Evolutionary conservation across 2,329 filamentous ascomycete species (phyloP), one percentile per base, ranked within the genome.

Genomic region (Botrytis galanthina): DNA sequence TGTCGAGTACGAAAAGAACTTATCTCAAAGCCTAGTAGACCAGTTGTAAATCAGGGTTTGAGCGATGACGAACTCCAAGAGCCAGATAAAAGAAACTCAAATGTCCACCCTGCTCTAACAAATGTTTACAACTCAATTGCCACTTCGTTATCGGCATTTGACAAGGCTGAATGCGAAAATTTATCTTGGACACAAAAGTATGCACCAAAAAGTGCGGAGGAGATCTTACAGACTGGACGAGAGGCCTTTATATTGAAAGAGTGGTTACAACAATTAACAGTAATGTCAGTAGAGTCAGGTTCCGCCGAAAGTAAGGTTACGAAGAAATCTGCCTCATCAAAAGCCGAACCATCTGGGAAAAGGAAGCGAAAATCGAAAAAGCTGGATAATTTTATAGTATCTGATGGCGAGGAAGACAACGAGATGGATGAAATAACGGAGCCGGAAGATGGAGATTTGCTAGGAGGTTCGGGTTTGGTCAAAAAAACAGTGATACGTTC

Each of bases 161-260:
- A 99, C 80, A 87, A 84, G 75, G 92, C 91, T 14, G 87, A 87
- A 68, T 97, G 92, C 77, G 95, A 98, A 79, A 85, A 85, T 2
- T 83, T 87, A 42, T 83, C 89, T 14, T 99, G 96, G 96, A 82
- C 86, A 2, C 91, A 95, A 59, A 98, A 98, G 79, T 97, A 98
- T 82, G 89, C 92, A 0, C 96, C 96, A 0, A 83, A 82, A 39
- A 85, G 83, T 51, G 90, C 93, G 3, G 84, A 84, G 6, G 90
- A 95, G 73, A 90, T 98, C 1, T 84, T 99, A 18, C 95, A 98
- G 79, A 81, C 85, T 26, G 91, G 92, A 3, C 87, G 85, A 62
- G 93, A 98, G 81, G 89, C 90, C 1, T 79, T 85, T 2, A 84
- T 95, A 14, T 83, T 99, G 37, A 91, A 90, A 73, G 89, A 95